Evolutionary conservation across 2,329 filamentous ascomycete genomes (phyloP).

Genomic region (Akanthomyces uredinophilus): DNA sequence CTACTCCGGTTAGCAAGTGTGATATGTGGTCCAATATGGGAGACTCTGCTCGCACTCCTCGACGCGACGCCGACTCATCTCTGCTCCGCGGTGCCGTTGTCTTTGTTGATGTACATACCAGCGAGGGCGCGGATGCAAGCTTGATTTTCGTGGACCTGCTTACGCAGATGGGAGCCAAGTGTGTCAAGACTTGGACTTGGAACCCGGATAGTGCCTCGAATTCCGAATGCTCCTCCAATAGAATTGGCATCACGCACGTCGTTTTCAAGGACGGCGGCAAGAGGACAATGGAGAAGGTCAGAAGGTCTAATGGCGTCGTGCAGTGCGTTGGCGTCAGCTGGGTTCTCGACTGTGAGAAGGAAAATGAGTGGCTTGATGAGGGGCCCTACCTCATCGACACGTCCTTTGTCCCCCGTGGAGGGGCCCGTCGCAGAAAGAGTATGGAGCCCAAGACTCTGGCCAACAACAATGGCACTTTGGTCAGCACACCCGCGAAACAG

Average conservation of each 20-base stretch:
- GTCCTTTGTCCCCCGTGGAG: constrained; percentile 61
- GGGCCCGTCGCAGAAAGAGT: constrained; percentile 67
- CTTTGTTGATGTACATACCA: constrained; percentile 78
- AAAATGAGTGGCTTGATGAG: constrained; percentile 74
- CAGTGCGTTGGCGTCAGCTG: constrained; percentile 84
- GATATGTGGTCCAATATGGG: constrained; percentile 50
- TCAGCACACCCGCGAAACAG: constrained; percentile 37
- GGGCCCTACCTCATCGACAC: constrained; percentile 64
- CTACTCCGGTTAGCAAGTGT: constrained; percentile 35
- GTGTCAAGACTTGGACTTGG: constrained; percentile 72
- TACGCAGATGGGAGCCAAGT: constrained; percentile 74
- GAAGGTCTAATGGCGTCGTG: constrained; percentile 65
- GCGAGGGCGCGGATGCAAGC: constrained; percentile 74
- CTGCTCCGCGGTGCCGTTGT: constrained; percentile 69
- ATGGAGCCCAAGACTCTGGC: constrained; percentile 71
- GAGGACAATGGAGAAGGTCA: constrained; percentile 75
- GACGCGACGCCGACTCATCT: constrained; percentile 45
- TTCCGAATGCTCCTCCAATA: constrained; percentile 37
- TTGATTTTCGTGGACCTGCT: constrained; percentile 77
- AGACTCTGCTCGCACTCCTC: constrained; percentile 53
- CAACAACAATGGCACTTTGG: constrained; percentile 62
- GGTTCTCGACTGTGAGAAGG: constrained; percentile 78
- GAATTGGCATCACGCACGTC: constrained; percentile 78
- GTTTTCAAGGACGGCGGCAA: constrained; percentile 84
- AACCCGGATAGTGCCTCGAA: constrained; percentile 43